These are phyloP conservation scores for Eleusine coracana DNA, from an alignment of 176 grass and related monocot genomes.

Conservation along the genomic window DNA sequence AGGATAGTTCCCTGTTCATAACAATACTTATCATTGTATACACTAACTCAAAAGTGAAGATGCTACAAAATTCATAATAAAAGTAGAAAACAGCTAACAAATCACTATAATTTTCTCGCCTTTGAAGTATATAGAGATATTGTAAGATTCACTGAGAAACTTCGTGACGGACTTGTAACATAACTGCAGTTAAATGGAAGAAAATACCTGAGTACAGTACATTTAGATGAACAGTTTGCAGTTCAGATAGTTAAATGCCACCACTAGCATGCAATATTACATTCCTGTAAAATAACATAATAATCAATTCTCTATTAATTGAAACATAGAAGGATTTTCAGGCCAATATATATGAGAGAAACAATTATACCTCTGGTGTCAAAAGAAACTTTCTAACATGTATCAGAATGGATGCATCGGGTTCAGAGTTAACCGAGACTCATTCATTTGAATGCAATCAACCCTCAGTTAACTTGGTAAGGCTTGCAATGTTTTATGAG, in stretches of 20 bases:
- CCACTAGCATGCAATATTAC: background rate
- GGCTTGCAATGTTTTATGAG: constrained; percentile 7
- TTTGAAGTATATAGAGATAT: background rate
- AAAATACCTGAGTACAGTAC: constrained; percentile 33
- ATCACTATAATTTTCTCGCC: background rate
- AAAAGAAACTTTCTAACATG: background rate
- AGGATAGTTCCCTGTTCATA: background rate
- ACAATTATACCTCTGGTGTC: constrained; percentile 14
- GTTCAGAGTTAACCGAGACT: background rate
- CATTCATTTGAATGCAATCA: background rate
- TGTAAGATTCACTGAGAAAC: background rate
- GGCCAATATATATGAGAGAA: background rate
- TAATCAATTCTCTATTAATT: constrained; percentile 2
- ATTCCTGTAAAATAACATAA: constrained; percentile 9
- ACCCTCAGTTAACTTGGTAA: background rate
- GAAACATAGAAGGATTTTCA: background rate
- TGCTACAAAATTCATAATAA: background rate
- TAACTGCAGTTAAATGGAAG: constrained; percentile 16
- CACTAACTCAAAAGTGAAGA: background rate
- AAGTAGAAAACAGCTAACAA: background rate
- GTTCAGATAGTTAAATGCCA: background rate
- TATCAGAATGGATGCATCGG: background rate
- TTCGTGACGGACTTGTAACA: background rate
- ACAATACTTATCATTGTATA: background rate
- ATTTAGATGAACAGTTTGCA: background rate